Percentiles rank a stretch among this genome's conserved stretches.
Conservation (phyloP, 2,329 filamentous ascomycete species). For the Penicillium sclerotiorum region DNA sequence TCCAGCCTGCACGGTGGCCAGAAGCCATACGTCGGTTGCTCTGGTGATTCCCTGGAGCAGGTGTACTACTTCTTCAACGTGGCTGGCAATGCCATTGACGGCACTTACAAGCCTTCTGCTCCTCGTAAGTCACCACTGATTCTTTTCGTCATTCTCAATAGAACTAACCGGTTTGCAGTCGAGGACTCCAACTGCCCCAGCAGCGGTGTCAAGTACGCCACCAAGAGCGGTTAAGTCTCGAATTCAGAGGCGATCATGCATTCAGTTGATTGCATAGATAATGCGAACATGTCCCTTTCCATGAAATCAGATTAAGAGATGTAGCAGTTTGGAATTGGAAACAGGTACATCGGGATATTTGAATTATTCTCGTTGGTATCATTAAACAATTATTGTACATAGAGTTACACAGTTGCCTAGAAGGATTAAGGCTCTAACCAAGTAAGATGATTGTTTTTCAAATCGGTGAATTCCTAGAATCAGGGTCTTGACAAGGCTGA, state of each 20-base stretch:
- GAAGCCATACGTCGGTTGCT: slow-evolving; percentile 56
- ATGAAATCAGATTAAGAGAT: not conserved
- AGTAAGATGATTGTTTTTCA: not conserved
- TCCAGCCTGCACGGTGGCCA: slow-evolving; percentile 50
- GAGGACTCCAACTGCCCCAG: slow-evolving; percentile 61
- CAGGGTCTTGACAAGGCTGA: not conserved
- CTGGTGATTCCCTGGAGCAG: slow-evolving; percentile 52
- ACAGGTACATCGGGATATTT: not conserved
- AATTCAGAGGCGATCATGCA: too few species aligned
- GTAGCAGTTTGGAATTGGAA: not conserved
- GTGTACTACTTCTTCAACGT: slow-evolving; percentile 59
- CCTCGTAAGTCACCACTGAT: slow-evolving; percentile 40
- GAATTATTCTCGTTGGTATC: not conserved
- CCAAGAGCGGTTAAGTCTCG: slow-evolving; percentile 49
- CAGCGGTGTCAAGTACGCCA: slow-evolving; percentile 65
- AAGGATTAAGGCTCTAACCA: not conserved
- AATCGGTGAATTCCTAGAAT: not conserved
- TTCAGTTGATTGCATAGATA: too few species aligned
- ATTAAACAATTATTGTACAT: not conserved
- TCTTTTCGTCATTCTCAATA: not conserved
- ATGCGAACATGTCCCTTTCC: not conserved
- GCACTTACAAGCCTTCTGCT: slow-evolving; percentile 60
- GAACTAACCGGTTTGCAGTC: slow-evolving; percentile 20
- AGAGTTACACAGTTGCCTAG: not conserved
- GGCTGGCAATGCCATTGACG: slow-evolving; percentile 60